Percentiles rank a stretch among this genome's conserved stretches.
Evolutionary conservation across 495 filamentous ascomycete species (phyloP).

Genomic region (Aspergillus nidulans): DNA sequence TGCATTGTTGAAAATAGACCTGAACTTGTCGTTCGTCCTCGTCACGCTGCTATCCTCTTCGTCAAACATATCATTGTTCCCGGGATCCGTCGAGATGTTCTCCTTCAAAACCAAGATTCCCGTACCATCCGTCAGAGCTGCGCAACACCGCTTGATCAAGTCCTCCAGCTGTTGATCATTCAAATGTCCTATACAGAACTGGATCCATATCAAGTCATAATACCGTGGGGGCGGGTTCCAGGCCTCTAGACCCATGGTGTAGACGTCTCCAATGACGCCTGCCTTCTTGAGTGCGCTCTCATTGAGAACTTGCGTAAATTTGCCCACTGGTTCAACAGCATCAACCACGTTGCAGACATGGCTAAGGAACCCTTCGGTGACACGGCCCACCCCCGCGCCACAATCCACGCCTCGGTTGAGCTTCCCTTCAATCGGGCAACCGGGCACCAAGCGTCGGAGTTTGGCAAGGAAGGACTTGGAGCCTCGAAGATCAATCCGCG

Average conservation of each 20-base stretch:
- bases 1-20: no score
- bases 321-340: conserved; percentile 50
- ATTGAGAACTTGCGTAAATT: not conserved
- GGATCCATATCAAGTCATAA: not conserved
- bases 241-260: not conserved
- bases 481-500: conserved; percentile 69
- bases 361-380: conserved; percentile 50
- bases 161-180: no score
- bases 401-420: conserved; percentile 51
- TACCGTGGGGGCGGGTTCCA: not conserved
- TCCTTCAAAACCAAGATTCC: no score
- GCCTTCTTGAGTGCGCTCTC: not conserved
- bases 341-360: conserved; percentile 49
- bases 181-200: not conserved
- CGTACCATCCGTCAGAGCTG: no score
- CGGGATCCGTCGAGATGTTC: no score
- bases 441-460: conserved; percentile 48
- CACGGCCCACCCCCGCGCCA: conserved; percentile 60
- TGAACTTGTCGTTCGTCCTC: no score
- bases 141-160: no score
- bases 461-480: conserved; percentile 35
- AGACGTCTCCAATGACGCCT: not conserved
- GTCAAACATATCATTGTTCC: no score
- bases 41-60: no score
- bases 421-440: conserved; percentile 18